Evolutionary conservation across 2,329 filamentous ascomycete species (phyloP), one percentile per base, ranked within the genome.

Genomic region (Xylaria sp.): DNA sequence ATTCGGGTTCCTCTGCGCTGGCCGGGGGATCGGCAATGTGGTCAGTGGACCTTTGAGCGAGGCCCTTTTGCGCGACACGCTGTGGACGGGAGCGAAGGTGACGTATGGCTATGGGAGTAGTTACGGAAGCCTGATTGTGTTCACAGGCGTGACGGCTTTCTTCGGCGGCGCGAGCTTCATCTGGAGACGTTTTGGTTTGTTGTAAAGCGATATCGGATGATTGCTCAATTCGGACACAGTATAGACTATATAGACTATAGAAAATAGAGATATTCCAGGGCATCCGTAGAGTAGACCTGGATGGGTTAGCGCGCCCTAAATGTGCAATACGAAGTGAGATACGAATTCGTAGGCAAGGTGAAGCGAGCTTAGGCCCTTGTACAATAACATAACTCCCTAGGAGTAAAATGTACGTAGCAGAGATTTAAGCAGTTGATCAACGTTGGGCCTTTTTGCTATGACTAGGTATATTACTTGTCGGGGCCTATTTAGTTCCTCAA

Each of bases 11-110:
- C 77, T 90, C 54, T 85, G 86, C 23, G 84, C 86, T 6, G 88
- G 87, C 0, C 82, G 89, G 51, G 89, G 89, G 0, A 79, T 91
- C 1, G 89, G 89, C 0, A 90, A 90, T 70, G 82, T 90, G 51
- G 81, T 81, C 2, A 86, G 81, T 6, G 88, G 88, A 0, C 87
- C 88, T 5, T 59, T 89, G 67, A 89, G 87, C 73, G 85, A 87
- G 63, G 81, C 79, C 0, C 75, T 90, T 60, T 74, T 89, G 31
- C 79, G 78, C 44, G 81, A 81, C 0, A 79, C 81, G 67, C 80
- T 83, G 26, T 87, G 82, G 83, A 74, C 78, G 67, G 81, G 79
- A 31, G 74, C 79, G 61, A 79, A 77, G 0, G 74, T 74, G 28
- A 78, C 80, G 6, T 72, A 69, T 63, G 85, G 81, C 0, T 88